phyloP scores from a whole-genome alignment of 1,139 yeast species.

The Torulaspora globosa region DNA sequence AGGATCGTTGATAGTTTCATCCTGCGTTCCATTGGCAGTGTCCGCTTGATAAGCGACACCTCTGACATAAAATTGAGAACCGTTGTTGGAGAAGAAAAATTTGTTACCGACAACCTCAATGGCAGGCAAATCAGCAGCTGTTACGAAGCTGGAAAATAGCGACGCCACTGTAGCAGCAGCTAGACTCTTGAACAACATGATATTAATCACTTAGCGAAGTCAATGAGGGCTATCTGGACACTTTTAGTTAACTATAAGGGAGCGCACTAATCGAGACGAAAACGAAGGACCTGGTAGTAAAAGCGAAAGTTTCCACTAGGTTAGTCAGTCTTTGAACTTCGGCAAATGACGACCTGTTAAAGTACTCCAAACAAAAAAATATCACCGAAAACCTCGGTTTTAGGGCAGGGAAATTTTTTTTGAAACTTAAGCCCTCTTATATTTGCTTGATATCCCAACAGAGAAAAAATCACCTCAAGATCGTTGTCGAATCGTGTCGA shows the following conservation, averaged over 20 bases:
- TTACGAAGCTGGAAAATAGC: conserved; percentile 30
- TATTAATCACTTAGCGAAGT: conserved; percentile 5
- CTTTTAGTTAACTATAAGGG: background rate
- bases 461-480: conserved; percentile 6
- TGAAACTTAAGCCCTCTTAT: conserved; percentile 1
- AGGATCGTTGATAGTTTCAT: conserved; percentile 59
- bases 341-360: background rate
- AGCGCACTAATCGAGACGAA: conserved; percentile 4
- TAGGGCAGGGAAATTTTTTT: too few relatives aligned
- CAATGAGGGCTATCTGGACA: background rate
- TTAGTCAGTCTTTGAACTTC: background rate
- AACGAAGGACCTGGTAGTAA: conserved; percentile 4
- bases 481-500: background rate
- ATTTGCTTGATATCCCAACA: conserved; percentile 1
- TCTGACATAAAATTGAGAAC: conserved; percentile 67
- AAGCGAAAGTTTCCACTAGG: conserved; percentile 8
- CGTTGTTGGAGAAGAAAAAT: conserved; percentile 66
- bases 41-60: conserved; percentile 81
- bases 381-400: background rate
- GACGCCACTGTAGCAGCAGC: conserved; percentile 42
- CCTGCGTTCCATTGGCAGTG: conserved; percentile 50
- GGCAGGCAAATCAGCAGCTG: conserved; percentile 46
- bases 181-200: conserved; percentile 50
- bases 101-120: conserved; percentile 61
- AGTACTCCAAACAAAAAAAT: background rate